Percentiles rank a stretch among this genome's conserved stretches.
Evolutionary conservation across 495 filamentous ascomycete genomes (phyloP).

Genomic region (Talaromyces proteolyticus): DNA sequence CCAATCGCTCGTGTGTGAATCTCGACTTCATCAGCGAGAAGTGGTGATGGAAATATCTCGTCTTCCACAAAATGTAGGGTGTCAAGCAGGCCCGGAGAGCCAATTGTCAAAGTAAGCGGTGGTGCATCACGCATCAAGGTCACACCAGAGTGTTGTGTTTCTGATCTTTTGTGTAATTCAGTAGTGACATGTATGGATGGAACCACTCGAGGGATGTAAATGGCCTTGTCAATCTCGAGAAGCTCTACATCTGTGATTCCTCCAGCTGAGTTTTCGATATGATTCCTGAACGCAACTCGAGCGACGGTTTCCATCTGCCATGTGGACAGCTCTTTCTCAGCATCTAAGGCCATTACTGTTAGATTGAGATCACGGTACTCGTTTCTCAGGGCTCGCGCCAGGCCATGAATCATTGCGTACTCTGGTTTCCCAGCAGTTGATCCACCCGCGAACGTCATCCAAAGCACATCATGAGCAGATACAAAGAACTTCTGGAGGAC

Average conservation of each 20-base stretch:
- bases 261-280: not conserved
- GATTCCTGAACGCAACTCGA: not conserved
- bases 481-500: constrained; percentile 8
- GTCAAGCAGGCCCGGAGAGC: constrained; percentile 5
- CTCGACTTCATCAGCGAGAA: constrained; percentile 11
- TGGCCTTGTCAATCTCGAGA: not conserved
- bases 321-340: too few relatives aligned
- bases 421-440: not conserved
- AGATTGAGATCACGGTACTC: not conserved
- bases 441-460: not conserved
- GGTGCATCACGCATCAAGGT: not conserved
- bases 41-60: not conserved
- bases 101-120: constrained; percentile 5
- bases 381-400: not conserved
- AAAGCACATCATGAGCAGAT: not conserved
- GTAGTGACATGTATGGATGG: not conserved
- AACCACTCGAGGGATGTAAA: not conserved
- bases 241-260: not conserved
- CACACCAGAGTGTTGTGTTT: too few relatives aligned
- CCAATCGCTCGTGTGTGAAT: constrained; percentile 13
- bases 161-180: not conserved
- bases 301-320: too few relatives aligned
- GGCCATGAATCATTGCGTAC: not conserved
- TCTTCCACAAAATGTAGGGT: constrained; percentile 6
- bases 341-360: too few relatives aligned